Conservation (phyloP, 805 yeast species). For the Candida xyloterini region DNA sequence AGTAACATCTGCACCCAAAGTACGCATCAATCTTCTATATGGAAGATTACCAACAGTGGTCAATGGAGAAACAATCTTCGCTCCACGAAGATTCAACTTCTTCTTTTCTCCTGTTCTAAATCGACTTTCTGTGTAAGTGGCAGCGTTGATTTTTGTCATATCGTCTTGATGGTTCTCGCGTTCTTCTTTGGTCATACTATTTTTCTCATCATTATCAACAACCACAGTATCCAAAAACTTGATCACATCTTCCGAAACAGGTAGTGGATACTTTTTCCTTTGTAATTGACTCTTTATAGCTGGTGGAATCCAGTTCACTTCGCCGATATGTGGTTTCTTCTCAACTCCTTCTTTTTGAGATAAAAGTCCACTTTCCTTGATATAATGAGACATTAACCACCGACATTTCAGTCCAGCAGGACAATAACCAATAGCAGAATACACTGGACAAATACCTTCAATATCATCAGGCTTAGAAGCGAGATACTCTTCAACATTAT, state of each 20-base stretch:
- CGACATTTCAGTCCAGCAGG: conserved; percentile 92
- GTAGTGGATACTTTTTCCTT: conserved; percentile 60
- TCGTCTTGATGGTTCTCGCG: conserved; percentile 26
- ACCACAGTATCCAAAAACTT: conserved; percentile 63
- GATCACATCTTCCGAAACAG: conserved; percentile 53
- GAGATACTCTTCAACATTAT: conserved; percentile 67
- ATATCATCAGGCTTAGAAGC: conserved; percentile 67
- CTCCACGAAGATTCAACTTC: conserved; percentile 58
- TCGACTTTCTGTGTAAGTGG: conserved; percentile 71
- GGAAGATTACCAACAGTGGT: conserved; percentile 98
- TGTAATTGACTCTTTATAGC: conserved; percentile 48
- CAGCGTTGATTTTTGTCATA: conserved; percentile 34
- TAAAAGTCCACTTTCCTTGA: conserved; percentile 43
- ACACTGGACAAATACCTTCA: conserved; percentile 82
- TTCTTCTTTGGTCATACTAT: conserved; percentile 33
- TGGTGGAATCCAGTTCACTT: conserved; percentile 58
- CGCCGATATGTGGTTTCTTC: conserved; percentile 37
- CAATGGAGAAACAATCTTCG: conserved; percentile 89
- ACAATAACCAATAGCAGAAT: conserved; percentile 77
- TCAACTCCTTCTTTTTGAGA: conserved; percentile 41
- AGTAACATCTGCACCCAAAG: conserved; percentile 88
- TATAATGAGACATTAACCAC: conserved; percentile 75
- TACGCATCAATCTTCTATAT: conserved; percentile 86
- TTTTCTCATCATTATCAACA: conserved; percentile 37
- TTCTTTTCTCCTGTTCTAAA: conserved; percentile 81